A percentile compares a stretch with the other conserved stretches of the same genome.
Conservation (phyloP, 192 early-diverging fungal genomes). For the Coemansia sp. region DNA sequence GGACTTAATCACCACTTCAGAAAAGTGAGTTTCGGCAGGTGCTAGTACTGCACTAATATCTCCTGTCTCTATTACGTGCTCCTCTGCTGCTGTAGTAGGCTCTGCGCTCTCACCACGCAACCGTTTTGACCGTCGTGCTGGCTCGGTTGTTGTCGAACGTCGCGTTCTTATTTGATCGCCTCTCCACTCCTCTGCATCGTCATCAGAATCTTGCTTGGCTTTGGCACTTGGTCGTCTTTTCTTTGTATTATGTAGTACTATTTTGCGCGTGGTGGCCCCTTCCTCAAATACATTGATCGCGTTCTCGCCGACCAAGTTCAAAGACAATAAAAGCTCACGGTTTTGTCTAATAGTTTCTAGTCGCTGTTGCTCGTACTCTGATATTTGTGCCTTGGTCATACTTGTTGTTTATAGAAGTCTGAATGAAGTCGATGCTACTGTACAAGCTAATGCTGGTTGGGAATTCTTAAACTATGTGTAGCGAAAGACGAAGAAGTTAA, state of each 20-base stretch:
- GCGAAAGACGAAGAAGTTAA: neutral
- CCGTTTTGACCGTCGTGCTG: slow-evolving; percentile 40
- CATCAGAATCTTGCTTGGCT: neutral
- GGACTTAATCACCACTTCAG: slow-evolving; percentile 37
- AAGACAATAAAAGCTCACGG: slow-evolving; percentile 56
- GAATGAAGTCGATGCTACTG: neutral
- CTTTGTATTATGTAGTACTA: slow-evolving; percentile 4
- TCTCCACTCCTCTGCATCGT: slow-evolving; percentile 14
- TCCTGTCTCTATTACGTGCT: slow-evolving; percentile 38
- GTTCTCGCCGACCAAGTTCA: slow-evolving; percentile 35
- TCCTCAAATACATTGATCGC: neutral
- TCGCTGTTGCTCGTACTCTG: slow-evolving; percentile 56
- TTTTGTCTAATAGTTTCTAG: slow-evolving; percentile 64
- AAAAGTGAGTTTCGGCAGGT: slow-evolving; percentile 62
- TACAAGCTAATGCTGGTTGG: neutral
- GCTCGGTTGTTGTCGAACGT: slow-evolving; percentile 6
- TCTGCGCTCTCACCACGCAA: slow-evolving; percentile 47
- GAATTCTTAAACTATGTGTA: neutral
- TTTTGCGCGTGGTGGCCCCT: slow-evolving; percentile 8
- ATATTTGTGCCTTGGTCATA: slow-evolving; percentile 25
- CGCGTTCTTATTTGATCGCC: slow-evolving; percentile 10
- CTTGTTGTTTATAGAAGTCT: slow-evolving; percentile 7
- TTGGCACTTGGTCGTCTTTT: neutral
- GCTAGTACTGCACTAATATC: slow-evolving; percentile 28
- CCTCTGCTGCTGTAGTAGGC: slow-evolving; percentile 22